A percentile compares a stretch with the other conserved stretches of the same genome.
Evolutionary conservation across 257 asterid species (phyloP).

Genomic region (Cynanchum wilfordii): DNA sequence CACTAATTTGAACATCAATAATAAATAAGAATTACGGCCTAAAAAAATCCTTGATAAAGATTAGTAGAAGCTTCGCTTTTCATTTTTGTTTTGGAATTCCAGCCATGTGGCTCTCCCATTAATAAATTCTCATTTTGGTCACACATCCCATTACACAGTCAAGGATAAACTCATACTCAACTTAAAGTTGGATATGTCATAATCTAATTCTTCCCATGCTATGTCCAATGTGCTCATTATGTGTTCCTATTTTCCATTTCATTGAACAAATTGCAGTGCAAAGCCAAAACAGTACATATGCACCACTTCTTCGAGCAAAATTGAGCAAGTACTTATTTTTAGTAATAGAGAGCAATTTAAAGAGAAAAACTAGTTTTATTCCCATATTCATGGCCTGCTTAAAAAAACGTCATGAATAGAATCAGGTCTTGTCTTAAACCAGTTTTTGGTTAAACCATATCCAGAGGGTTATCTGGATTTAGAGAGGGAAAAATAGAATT

Average conservation of each 20-base stretch:
- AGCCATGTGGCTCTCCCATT: neutral
- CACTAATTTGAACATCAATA: neutral
- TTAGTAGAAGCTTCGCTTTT: neutral
- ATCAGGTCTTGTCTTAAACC: neutral
- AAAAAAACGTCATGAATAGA: neutral
- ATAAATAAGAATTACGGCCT: neutral
- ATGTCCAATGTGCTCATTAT: neutral
- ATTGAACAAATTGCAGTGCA: neutral
- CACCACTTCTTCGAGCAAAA: neutral
- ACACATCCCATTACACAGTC: neutral
- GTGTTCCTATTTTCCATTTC: neutral
- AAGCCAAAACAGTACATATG: neutral
- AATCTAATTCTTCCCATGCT: neutral
- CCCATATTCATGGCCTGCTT: neutral
- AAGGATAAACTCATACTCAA: neutral
- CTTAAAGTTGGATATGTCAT: neutral
- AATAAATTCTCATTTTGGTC: neutral
- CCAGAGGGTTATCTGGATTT: neutral
- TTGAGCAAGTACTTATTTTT: neutral
- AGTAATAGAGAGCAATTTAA: neutral
- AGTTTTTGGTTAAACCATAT: neutral
- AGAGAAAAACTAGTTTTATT: neutral
- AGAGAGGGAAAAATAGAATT: neutral
- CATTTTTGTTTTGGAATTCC: no score
- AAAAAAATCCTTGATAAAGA: neutral